Evolutionary conservation across 805 yeast species (phyloP).

Genomic region (Wickerhamiella galacta): DNA sequence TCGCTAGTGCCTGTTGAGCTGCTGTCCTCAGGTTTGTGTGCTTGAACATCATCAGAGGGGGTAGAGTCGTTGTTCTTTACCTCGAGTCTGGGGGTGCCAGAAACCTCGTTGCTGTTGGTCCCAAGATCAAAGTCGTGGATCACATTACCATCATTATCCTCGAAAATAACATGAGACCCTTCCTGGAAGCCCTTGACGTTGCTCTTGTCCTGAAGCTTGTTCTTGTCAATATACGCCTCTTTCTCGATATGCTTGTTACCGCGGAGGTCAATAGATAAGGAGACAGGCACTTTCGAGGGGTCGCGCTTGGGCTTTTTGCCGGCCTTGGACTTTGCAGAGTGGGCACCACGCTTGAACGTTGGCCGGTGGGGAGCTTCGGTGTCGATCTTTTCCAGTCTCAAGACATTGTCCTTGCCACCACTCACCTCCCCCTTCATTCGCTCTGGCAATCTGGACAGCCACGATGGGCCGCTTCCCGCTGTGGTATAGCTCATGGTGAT

Average conservation of each 20-base stretch:
- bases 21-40: no score
- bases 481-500: constrained; percentile 70
- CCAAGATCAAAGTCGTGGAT: constrained; percentile 35
- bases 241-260: constrained; percentile 5
- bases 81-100: neutral
- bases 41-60: no score
- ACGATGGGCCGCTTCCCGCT: constrained; percentile 43
- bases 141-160: constrained; percentile 72
- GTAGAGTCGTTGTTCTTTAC: no score
- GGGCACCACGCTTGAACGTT: neutral
- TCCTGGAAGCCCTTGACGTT: constrained; percentile 41
- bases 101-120: neutral
- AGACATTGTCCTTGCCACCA: constrained; percentile 54
- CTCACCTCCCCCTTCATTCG: constrained; percentile 24
- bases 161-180: constrained; percentile 55
- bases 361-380: constrained; percentile 31
- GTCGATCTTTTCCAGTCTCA: constrained; percentile 71
- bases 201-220: constrained; percentile 12
- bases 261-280: constrained; percentile 9
- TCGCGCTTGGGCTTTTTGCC: constrained; percentile 1
- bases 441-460: constrained; percentile 71
- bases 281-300: constrained; percentile 6
- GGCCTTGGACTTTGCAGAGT: neutral
- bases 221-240: constrained; percentile 10
- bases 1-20: no score